Evolutionary conservation across 2,329 filamentous ascomycete genomes (phyloP).

Genomic region (Penicillium nordicum): DNA sequence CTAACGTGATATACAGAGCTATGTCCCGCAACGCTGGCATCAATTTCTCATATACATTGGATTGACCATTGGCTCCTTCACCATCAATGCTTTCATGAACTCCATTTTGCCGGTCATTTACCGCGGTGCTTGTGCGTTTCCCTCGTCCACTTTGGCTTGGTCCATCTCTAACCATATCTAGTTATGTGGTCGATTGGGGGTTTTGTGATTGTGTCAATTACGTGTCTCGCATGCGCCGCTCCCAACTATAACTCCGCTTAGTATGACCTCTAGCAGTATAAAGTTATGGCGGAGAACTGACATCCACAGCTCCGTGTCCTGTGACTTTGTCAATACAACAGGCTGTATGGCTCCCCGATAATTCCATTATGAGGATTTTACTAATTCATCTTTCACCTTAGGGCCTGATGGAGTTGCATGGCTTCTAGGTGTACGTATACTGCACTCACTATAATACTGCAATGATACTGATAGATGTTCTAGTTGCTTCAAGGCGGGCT

Average conservation of each 20-base stretch:
- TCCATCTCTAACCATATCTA: constrained; percentile 10
- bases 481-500: constrained; percentile 48
- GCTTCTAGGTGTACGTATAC: constrained; percentile 35
- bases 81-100: constrained; percentile 64
- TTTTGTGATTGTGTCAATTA: constrained; percentile 66
- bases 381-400: constrained; percentile 14
- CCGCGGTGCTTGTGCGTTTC: constrained; percentile 54
- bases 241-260: constrained; percentile 61
- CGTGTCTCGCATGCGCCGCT: constrained; percentile 62
- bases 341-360: constrained; percentile 47
- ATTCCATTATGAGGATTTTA: neutral
- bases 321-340: constrained; percentile 63
- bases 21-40: constrained; percentile 61
- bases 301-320: constrained; percentile 50
- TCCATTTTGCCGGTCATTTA: constrained; percentile 62
- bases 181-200: constrained; percentile 67
- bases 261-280: constrained; percentile 35
- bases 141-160: neutral
- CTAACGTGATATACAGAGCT: constrained; percentile 33
- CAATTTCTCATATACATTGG: constrained; percentile 69
- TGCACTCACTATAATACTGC: neutral
- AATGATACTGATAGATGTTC: constrained; percentile 10
- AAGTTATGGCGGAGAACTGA: neutral
- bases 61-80: constrained; percentile 58
- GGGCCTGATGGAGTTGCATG: constrained; percentile 59